Evolutionary conservation across 2,329 filamentous ascomycete genomes (phyloP).

Genomic region (Dendrostoma leiphaemia): DNA sequence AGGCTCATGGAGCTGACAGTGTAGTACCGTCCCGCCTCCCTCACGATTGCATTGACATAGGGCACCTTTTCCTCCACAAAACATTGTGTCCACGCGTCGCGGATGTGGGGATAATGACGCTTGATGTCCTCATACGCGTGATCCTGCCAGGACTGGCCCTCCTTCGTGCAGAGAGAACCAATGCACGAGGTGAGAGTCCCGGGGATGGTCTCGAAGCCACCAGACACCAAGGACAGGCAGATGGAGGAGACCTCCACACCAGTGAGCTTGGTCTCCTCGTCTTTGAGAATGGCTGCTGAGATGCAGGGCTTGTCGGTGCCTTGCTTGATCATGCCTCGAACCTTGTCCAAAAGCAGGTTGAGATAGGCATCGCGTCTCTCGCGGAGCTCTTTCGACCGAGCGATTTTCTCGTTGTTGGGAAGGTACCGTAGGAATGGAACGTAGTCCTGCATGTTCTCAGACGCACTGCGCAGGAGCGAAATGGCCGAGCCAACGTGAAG

Average conservation of each 20-base stretch:
- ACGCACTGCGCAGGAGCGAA: slow-evolving; percentile 46
- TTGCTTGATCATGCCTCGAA: slow-evolving; percentile 47
- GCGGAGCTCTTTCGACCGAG: slow-evolving; percentile 43
- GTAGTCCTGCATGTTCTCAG: slow-evolving; percentile 54
- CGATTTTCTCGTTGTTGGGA: slow-evolving; percentile 51
- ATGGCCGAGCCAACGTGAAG: slow-evolving; percentile 52
- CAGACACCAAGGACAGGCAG: slow-evolving; percentile 50
- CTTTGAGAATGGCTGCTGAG: slow-evolving; percentile 51
- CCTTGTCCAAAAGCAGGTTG: slow-evolving; percentile 46
- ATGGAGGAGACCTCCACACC: slow-evolving; percentile 53
- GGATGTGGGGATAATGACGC: slow-evolving; percentile 41
- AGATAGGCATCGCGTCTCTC: slow-evolving; percentile 48
- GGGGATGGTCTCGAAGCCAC: slow-evolving; percentile 54
- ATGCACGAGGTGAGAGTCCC: slow-evolving; percentile 51
- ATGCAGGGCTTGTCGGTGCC: slow-evolving; percentile 55
- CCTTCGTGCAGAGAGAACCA: slow-evolving; percentile 44
- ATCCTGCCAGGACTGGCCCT: slow-evolving; percentile 51
- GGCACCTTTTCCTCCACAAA: slow-evolving; percentile 46
- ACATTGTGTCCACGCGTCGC: slow-evolving; percentile 43
- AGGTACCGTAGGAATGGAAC: slow-evolving; percentile 47
- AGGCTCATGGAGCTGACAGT: slow-evolving; percentile 52
- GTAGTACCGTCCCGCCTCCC: slow-evolving; percentile 52
- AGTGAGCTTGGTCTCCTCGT: slow-evolving; percentile 50
- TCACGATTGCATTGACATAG: slow-evolving; percentile 47
- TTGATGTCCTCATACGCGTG: slow-evolving; percentile 51